Evolutionary conservation across 805 yeast genomes (phyloP), one percentile per base, ranked within the genome.

Genomic region (Jamesozyma hellenica): DNA sequence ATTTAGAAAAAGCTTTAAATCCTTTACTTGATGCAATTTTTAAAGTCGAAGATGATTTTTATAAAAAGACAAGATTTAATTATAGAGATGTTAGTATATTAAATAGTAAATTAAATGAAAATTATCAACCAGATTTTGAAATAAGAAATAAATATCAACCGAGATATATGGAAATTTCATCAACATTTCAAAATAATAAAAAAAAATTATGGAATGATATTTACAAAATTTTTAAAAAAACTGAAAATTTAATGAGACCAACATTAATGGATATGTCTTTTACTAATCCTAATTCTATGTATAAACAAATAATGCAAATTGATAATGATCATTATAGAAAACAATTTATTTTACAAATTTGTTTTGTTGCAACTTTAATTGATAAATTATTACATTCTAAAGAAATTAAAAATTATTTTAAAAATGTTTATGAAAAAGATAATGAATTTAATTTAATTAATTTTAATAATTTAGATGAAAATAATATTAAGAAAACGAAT

Each of bases 241-340:
- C 27, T n/a, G 29, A 38, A 13, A 18, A 26, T 5, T 30, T 49
- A 26, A 32, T 47, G 27, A 42, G 43, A 31, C 51, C 58, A 13
- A 43, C 56, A 12, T 17, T 45, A n/a, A 31, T 53, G 8, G 63
- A 56, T 21, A 35, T 50, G 4, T 51, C 58, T 1, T 21, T 42
- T 3, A 38, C 38, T 10, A 49, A 56, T 35, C 42, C 53, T 8
- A 43, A 38, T 16, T 29, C 42, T 4, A 36, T 58, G 8, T 53
- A 50, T 18, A 41, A 42, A n/a, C 58, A 55, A 42, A 40, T 55
- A 35, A 45, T 42, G 29, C 42, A 36, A 14, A 28, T 35, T 9
- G 50, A 50, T 19, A 50, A 49, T 25, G 61, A 58, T 41, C 44
- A 41, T 19, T 50, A 41, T 35, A 51, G 64, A 38, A 59, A 59